These are phyloP conservation scores for Primulina huaijiensis DNA, from an alignment of 257 asterid genomes.

Conservation along the genomic window DNA sequence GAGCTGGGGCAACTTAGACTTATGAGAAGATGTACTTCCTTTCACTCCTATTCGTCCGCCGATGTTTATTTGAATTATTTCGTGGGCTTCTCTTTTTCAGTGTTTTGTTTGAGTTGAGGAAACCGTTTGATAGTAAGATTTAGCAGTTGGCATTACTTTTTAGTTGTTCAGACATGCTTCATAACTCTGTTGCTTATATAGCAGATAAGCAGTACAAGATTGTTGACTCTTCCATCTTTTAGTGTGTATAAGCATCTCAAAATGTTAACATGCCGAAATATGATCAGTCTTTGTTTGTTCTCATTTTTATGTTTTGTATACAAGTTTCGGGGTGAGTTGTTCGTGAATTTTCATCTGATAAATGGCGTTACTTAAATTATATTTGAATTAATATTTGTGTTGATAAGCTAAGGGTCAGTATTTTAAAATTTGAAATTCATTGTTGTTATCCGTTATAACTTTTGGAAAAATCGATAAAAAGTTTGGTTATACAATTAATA, in stretches of 20 bases:
- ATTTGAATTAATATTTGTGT: too few species aligned
- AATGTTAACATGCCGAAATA: not conserved
- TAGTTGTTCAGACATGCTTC: slow-evolving; percentile 2
- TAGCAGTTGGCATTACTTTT: slow-evolving; percentile 21
- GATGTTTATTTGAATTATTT: not conserved
- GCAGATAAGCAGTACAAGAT: slow-evolving; percentile 20
- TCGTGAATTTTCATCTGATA: too few species aligned
- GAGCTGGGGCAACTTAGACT: slow-evolving; percentile 26
- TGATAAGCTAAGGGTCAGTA: too few species aligned
- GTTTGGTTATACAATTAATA: too few species aligned
- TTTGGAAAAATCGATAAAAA: too few species aligned
- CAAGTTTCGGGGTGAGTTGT: too few species aligned
- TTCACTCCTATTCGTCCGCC: not conserved
- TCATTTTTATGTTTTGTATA: not conserved
- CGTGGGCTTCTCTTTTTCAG: not conserved
- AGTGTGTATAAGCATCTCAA: slow-evolving; percentile 3
- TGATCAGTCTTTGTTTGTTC: not conserved
- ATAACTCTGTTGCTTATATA: slow-evolving; percentile 19
- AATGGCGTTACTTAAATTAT: too few species aligned
- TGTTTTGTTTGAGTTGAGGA: slow-evolving; percentile 14
- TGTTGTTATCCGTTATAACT: too few species aligned
- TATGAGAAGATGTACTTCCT: slow-evolving; percentile 9
- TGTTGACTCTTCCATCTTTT: slow-evolving; percentile 13
- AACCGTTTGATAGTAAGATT: slow-evolving; percentile 22
- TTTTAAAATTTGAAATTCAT: too few species aligned